Evolutionary conservation across 2,329 filamentous ascomycete genomes (phyloP).

Genomic region (Cercospora sp.): DNA sequence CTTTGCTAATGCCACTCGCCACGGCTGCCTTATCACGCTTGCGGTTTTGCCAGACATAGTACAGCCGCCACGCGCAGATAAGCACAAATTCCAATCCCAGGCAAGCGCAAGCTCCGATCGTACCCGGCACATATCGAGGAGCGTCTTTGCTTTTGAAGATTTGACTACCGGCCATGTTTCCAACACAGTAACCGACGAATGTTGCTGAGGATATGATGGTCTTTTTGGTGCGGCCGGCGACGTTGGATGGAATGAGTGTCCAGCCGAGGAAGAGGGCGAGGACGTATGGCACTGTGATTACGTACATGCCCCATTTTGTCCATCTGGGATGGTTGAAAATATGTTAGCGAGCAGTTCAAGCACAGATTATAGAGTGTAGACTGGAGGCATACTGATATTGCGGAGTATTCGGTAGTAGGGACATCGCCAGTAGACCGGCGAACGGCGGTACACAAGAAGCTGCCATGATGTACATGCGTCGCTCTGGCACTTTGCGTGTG

Average conservation of each 20-base stretch:
- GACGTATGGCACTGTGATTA: slow-evolving; percentile 39
- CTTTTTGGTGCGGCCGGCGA: slow-evolving; percentile 51
- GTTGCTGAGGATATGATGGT: slow-evolving; percentile 50
- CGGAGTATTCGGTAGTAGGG: slow-evolving; percentile 38
- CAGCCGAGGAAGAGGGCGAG: slow-evolving; percentile 40
- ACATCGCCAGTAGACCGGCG: slow-evolving; percentile 39
- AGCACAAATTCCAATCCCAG: slow-evolving; percentile 38
- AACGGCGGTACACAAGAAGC: slow-evolving; percentile 37
- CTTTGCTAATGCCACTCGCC: slow-evolving; percentile 45
- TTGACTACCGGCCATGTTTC: slow-evolving; percentile 51
- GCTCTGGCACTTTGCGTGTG: slow-evolving; percentile 34
- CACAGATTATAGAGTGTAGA: background rate
- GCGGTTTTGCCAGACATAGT: slow-evolving; percentile 46
- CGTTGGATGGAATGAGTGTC: slow-evolving; percentile 47
- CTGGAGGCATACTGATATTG: slow-evolving; percentile 26
- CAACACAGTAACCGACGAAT: slow-evolving; percentile 51
- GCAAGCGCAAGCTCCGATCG: slow-evolving; percentile 43
- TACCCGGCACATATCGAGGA: slow-evolving; percentile 49
- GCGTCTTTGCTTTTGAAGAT: slow-evolving; percentile 49
- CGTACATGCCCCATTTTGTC: slow-evolving; percentile 41
- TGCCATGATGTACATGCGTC: slow-evolving; percentile 41
- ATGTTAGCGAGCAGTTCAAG: background rate
- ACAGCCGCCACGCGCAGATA: slow-evolving; percentile 43
- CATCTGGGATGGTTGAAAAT: slow-evolving; percentile 23
- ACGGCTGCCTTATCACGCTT: slow-evolving; percentile 29